Base-by-base conservation (phyloP, 2,329 filamentous ascomycete species). In the Fusarium paranaense region DNA sequence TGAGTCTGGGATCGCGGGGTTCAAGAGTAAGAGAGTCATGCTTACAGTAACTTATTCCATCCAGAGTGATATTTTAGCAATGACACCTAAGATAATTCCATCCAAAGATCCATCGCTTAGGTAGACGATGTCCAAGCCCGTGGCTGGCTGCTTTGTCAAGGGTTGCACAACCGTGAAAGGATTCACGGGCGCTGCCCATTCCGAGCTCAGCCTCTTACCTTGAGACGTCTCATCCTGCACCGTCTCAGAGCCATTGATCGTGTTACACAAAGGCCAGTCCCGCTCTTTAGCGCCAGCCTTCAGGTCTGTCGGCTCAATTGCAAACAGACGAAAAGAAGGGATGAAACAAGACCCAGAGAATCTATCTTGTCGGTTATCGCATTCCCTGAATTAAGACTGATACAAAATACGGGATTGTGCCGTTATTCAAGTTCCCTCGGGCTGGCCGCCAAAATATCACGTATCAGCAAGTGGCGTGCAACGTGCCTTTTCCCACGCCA, bases 191-290 rank as follows among this genome's bases (percentile, higher is more conserved):
- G 50, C 27, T 60, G 9, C 13, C 58, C 50, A 37, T 58, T 54
- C 54, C 64, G 37, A 14, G 25, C 63, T 71, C 69, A 73, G 69
- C 62, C 52, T 74, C 69, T 62, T 57, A 52, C 25, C 60, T 62
- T 58, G 68, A 72, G 68, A 71, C 68, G 66, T 64, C 32, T 56
- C 67, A 50, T 60, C 58, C 63, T 33, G 35, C 35, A 72, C 45
- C 62, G 62, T 65, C 54, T 71, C 60, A 70, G 62, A 66, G 50
- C 67, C 62, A 67, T 35, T 27, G 16, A 37, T 52, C 33, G 56
- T 32, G 63, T 70, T 60, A 47, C 64, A 60, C 63, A 64, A 45
- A 40, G 30, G 42, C 22, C 22, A 22, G 22, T 22, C 22, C 37
- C 52, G 16, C 59, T 50, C 57, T 62, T 32, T 20, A 20, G 18